Conservation (phyloP, 305 asterid genomes). For the Coffea humblotiana region DNA sequence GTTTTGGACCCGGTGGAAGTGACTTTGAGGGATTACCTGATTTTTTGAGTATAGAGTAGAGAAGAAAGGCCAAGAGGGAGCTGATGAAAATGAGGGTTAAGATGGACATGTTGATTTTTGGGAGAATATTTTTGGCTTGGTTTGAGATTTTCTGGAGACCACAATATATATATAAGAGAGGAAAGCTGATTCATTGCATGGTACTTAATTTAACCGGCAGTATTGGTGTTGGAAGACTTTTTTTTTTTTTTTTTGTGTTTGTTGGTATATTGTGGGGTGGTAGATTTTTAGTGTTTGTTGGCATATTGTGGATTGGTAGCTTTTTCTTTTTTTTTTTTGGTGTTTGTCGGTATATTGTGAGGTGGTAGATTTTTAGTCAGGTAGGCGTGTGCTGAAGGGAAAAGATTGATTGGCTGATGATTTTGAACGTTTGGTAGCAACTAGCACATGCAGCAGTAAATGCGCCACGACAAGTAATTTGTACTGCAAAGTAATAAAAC, state of each 20-base stretch:
- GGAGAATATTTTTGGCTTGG: neutral
- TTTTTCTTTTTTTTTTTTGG: too few species aligned
- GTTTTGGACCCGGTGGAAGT: slow-evolving; percentile 76
- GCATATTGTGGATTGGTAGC: too few species aligned
- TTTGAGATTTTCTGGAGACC: neutral
- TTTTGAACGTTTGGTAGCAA: neutral
- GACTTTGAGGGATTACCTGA: slow-evolving; percentile 5
- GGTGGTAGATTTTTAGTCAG: too few species aligned
- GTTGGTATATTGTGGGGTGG: too few species aligned
- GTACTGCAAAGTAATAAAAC: neutral
- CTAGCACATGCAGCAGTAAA: neutral
- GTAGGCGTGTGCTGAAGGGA: neutral
- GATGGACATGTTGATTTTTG: neutral
- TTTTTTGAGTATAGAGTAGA: slow-evolving; percentile 17
- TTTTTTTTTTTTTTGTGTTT: too few species aligned
- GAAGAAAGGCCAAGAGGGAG: slow-evolving; percentile 16
- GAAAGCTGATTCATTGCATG: too few species aligned
- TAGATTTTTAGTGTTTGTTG: too few species aligned
- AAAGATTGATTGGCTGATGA: neutral
- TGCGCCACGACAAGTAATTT: slow-evolving; percentile 1
- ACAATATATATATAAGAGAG: neutral
- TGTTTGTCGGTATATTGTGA: too few species aligned
- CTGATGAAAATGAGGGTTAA: slow-evolving; percentile 25
- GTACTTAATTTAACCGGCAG: too few species aligned
- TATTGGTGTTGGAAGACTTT: too few species aligned